Percentiles rank a stretch among this genome's conserved stretches.
Evolutionary conservation across 2,329 filamentous ascomycete genomes (phyloP).

Genomic region (Ceratocystis huliohia): DNA sequence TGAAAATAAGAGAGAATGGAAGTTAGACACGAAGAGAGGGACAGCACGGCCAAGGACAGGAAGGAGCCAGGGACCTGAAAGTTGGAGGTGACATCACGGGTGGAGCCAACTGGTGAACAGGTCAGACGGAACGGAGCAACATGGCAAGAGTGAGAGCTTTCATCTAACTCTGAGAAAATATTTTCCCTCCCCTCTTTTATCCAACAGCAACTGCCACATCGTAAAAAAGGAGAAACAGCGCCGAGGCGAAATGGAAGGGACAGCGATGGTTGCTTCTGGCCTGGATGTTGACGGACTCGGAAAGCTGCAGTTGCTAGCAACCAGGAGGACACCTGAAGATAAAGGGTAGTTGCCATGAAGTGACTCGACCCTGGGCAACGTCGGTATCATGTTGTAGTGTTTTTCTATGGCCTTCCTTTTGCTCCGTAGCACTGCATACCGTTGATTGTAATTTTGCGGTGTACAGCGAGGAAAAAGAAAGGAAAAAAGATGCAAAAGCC

Average conservation of each 20-base stretch:
- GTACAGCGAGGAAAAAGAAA: not conserved
- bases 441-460: not conserved
- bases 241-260: not conserved
- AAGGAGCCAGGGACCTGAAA: conserved; percentile 5
- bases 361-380: not conserved
- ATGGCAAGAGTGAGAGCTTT: not conserved
- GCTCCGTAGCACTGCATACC: not conserved
- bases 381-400: not conserved
- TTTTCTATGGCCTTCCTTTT: not conserved
- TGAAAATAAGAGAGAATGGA: conserved; percentile 3
- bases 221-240: not conserved
- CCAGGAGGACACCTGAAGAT: not conserved
- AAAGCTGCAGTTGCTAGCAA: not conserved
- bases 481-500: not conserved
- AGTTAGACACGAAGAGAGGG: not conserved
- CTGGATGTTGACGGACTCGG: not conserved
- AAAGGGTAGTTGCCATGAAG: not conserved
- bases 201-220: not conserved
- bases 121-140: not conserved
- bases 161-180: not conserved
- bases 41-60: not conserved
- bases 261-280: not conserved
- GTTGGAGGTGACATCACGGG: not conserved
- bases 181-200: no score
- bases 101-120: not conserved